Evolutionary conservation across 768 basidiomycete species (phyloP), one percentile per base, ranked within the genome.

Genomic region (Strobilomyces echinocephalus): DNA sequence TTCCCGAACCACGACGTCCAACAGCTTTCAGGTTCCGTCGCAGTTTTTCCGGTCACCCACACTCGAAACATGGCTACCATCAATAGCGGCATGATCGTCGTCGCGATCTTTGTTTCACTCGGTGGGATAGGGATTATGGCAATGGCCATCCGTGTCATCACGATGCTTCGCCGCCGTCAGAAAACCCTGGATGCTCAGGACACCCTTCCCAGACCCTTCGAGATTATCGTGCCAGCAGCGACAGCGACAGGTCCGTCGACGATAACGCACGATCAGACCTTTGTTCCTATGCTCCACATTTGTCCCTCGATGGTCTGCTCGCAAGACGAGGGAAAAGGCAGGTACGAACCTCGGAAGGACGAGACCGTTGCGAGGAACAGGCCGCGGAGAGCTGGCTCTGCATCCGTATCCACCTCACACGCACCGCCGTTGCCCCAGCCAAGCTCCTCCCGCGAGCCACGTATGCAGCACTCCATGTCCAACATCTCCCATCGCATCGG

Each of bases 161-260:
- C 69, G 6, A 63, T 58, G 24, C 45, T 33, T 62, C 42, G 55
- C 30, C 46, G 65, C 21, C 58, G 54, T 35, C 55, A 31, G 42
- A 58, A 57, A 9, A 5, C 48, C 33, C 26, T 56, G 26, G 52
- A 44, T 33, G 57, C 57, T 2, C 67, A 68, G 40, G 67, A 68
- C 26, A 60, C 62, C 20, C 56, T 55, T 30, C 65, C 68, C 9
- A 63, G 68, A 36, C 67, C 67, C 4, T 68, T 61, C 41, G 57
- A 57, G 14, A 12, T 52, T 16, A 33, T 16, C 2, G 51, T 56
- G 18, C 63, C 61, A 4, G 57, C 59, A 18, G 35, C 49, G n/a
- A 56, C 33, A 28, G 12, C 16, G 31, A 39, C 46, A 11, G 30
- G 10, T n/a, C 18, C 49, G 6, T 47, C 38, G 34, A 43, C 34